phyloP scores from a whole-genome alignment of 176 grass and related monocot genomes.

The Avena sativa region DNA sequence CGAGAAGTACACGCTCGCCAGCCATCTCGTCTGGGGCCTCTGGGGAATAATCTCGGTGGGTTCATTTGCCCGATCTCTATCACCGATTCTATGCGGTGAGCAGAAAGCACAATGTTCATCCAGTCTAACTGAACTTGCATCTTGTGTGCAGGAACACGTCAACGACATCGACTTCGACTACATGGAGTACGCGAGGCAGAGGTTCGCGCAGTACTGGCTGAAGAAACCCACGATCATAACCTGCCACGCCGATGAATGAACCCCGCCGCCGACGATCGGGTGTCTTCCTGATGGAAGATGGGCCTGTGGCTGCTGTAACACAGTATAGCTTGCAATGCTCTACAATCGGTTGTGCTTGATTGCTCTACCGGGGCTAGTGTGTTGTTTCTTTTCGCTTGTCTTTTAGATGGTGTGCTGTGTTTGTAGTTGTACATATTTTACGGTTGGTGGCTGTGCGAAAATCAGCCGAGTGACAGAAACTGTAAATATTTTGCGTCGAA shows the following conservation, averaged over 20 bases:
- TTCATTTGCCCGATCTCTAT: background rate
- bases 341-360: background rate
- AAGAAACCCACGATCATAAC: conserved; percentile 47
- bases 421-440: background rate
- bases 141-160: conserved; percentile 48
- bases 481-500: background rate
- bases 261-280: background rate
- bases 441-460: background rate
- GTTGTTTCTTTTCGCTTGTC: background rate
- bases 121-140: background rate
- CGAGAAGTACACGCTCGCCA: conserved; percentile 69
- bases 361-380: background rate
- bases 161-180: conserved; percentile 86
- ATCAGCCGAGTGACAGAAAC: background rate
- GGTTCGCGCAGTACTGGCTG: conserved; percentile 66
- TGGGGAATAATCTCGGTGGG: conserved; percentile 86
- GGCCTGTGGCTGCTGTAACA: background rate
- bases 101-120: background rate
- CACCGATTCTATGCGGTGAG: background rate
- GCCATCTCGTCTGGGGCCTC: conserved; percentile 73
- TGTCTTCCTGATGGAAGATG: background rate
- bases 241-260: conserved; percentile 31
- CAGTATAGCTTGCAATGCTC: conserved; percentile 40
- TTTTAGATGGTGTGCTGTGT: background rate
- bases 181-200: conserved; percentile 74